Evolutionary conservation across 495 filamentous ascomycete genomes (phyloP).

Genomic region (Penicillium soppii): DNA sequence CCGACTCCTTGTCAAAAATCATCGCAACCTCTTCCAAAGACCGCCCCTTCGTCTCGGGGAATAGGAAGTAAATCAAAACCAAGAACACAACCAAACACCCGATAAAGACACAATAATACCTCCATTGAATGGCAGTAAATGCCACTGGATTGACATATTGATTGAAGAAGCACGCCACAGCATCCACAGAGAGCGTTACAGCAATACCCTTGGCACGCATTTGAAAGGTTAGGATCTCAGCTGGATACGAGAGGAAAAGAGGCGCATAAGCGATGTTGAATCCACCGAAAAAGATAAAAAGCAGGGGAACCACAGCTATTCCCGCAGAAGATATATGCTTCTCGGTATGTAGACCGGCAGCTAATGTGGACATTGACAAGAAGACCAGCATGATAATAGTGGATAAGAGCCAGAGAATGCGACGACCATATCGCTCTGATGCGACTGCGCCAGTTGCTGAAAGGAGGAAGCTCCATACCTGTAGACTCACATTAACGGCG

Average conservation of each 20-base stretch:
- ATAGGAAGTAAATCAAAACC: constrained; percentile 61
- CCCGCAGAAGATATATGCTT: constrained; percentile 45
- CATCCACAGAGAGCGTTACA: constrained; percentile 57
- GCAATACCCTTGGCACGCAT: constrained; percentile 71
- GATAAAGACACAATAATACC: constrained; percentile 62
- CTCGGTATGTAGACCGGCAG: constrained; percentile 52
- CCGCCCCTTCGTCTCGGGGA: constrained; percentile 64
- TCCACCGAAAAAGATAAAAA: constrained; percentile 57
- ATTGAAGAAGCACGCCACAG: constrained; percentile 56
- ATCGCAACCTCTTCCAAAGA: constrained; percentile 64
- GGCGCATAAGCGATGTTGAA: constrained; percentile 61
- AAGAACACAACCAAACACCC: constrained; percentile 55
- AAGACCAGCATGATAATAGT: constrained; percentile 56
- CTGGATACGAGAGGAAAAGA: constrained; percentile 60
- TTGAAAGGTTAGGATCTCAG: constrained; percentile 67
- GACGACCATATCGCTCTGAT: constrained; percentile 58
- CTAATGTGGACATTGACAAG: constrained; percentile 54
- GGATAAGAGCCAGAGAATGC: constrained; percentile 54
- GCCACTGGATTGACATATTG: constrained; percentile 60
- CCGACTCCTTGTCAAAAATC: constrained; percentile 48
- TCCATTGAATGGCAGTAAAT: constrained; percentile 52
- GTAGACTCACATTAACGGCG: constrained; percentile 22
- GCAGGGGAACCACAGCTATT: constrained; percentile 56
- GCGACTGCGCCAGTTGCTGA: constrained; percentile 49
- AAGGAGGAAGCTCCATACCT: constrained; percentile 26